Percentiles rank a stretch among this genome's conserved stretches.
These are phyloP conservation scores for Colletotrichum navitas DNA, from an alignment of 2,329 filamentous ascomycete species.

Conservation along the genomic window DNA sequence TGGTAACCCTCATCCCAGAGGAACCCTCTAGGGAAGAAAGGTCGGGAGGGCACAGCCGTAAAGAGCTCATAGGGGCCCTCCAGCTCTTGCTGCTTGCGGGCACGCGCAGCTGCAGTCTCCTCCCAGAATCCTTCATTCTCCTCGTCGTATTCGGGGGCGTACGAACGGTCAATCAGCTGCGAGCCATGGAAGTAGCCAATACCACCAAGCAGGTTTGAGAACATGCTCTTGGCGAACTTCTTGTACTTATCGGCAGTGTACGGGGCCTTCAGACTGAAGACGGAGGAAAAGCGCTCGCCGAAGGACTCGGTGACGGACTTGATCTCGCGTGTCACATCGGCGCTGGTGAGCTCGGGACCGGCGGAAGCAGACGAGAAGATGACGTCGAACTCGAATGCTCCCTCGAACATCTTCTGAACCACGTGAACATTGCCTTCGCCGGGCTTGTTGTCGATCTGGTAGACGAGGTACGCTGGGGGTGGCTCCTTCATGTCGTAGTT, in stretches of 20 bases:
- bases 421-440: conserved; percentile 84
- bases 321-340: conserved; percentile 79
- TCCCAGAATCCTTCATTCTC: conserved; percentile 97
- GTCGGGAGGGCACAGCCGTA: conserved; percentile 89
- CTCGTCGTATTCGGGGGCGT: conserved; percentile 94
- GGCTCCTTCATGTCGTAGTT: conserved; percentile 69
- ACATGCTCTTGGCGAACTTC: conserved; percentile 87
- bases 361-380: conserved; percentile 77
- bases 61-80: conserved; percentile 92
- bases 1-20: conserved; percentile 99
- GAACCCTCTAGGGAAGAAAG: conserved; percentile 97
- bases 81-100: conserved; percentile 73
- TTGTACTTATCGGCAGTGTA: conserved; percentile 81
- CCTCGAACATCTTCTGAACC: conserved; percentile 91
- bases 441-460: conserved; percentile 79
- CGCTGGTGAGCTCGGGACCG: conserved; percentile 63
- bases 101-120: conserved; percentile 84
- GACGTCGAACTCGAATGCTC: conserved; percentile 92
- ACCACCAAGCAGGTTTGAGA: conserved; percentile 93
- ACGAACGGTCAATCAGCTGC: conserved; percentile 88
- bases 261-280: conserved; percentile 80
- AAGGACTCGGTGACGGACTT: conserved; percentile 76
- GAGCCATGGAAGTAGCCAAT: conserved; percentile 96
- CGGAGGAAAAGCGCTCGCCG: conserved; percentile 77
- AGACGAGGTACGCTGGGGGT: conserved; percentile 87